Percentiles rank a stretch among this genome's conserved stretches.
Evolutionary conservation across 495 filamentous ascomycete genomes (phyloP).

Genomic region (Tuber calosporum): DNA sequence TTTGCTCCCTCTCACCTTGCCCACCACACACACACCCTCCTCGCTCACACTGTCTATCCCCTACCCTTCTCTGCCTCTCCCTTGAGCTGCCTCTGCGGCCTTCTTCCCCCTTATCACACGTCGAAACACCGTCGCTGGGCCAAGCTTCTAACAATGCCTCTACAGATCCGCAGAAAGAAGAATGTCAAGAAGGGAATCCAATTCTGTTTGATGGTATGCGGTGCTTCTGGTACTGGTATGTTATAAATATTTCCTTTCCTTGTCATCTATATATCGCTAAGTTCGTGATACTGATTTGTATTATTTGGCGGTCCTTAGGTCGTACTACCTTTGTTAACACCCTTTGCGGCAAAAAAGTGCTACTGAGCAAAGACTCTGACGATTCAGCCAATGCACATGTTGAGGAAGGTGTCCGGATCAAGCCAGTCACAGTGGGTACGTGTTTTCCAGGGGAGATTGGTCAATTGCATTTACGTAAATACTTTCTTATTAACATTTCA

Average conservation of each 20-base stretch:
- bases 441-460: constrained; percentile 26
- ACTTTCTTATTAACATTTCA: constrained; percentile 22
- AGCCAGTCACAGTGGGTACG: constrained; percentile 95
- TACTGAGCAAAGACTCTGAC: constrained; percentile 80
- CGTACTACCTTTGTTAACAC: constrained; percentile 99
- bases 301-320: constrained; percentile 49
- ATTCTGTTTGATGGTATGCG: constrained; percentile 99
- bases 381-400: constrained; percentile 80
- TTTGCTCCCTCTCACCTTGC: constrained; percentile 25
- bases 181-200: constrained; percentile 99
- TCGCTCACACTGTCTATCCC: constrained; percentile 22
- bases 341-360: constrained; percentile 88
- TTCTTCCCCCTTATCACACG: not conserved
- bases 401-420: constrained; percentile 95
- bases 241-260: constrained; percentile 23
- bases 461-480: constrained; percentile 5
- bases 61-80: constrained; percentile 32
- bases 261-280: constrained; percentile 18
- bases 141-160: constrained; percentile 33
- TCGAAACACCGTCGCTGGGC: not conserved
- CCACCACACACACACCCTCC: constrained; percentile 33
- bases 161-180: constrained; percentile 95
- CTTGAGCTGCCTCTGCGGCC: constrained; percentile 24
- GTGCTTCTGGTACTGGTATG: constrained; percentile 94
- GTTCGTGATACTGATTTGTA: constrained; percentile 11